phyloP scores from a whole-genome alignment of 495 filamentous ascomycete species.

The Penicillium maclennaniae region DNA sequence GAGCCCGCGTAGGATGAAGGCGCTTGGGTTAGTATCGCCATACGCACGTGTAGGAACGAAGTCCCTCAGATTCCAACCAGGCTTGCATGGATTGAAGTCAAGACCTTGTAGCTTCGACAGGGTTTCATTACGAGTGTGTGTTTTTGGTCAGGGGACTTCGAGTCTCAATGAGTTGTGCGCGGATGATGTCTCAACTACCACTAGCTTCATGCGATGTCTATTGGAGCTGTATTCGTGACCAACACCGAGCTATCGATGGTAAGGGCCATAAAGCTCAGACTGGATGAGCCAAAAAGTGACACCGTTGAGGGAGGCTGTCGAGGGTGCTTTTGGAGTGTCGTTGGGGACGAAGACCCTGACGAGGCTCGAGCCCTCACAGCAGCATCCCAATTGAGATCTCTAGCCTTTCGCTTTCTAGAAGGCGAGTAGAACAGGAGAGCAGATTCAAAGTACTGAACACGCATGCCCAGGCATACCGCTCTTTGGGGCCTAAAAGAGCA shows the following conservation, averaged over 20 bases:
- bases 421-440: slow-evolving; percentile 10
- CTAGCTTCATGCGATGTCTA: neutral
- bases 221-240: neutral
- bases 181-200: neutral
- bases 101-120: neutral
- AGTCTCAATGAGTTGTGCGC: neutral
- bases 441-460: slow-evolving; percentile 4
- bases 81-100: neutral
- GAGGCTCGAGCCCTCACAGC: slow-evolving; percentile 13
- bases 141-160: neutral
- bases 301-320: neutral
- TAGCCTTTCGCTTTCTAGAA: slow-evolving; percentile 16
- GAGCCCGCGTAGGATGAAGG: neutral
- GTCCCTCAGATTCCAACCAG: neutral
- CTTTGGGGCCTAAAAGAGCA: slow-evolving; percentile 11
- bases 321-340: neutral
- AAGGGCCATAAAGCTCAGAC: neutral
- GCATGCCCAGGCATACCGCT: slow-evolving; percentile 21
- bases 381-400: slow-evolving; percentile 19
- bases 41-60: neutral
- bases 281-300: neutral
- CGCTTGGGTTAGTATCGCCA: neutral
- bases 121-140: neutral
- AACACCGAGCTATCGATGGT: neutral
- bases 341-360: neutral